phyloP scores from a whole-genome alignment of 2,329 filamentous ascomycete species.

The Colletotrichum tamarilloi region DNA sequence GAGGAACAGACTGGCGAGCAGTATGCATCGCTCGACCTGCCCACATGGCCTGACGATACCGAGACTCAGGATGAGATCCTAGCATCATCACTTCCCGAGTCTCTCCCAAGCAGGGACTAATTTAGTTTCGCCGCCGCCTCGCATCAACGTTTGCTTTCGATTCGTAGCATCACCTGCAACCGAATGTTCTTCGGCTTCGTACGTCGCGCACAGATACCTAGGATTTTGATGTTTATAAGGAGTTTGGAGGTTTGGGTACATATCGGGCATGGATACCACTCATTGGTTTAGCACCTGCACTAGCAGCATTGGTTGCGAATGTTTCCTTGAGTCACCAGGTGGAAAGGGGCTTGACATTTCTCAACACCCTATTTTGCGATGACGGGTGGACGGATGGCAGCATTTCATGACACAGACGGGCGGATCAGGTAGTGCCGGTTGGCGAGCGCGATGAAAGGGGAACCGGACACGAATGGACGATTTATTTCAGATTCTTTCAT shows the following conservation, averaged over 20 bases:
- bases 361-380: conserved; percentile 13
- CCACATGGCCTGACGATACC: conserved; percentile 54
- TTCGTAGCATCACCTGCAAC: conserved; percentile 18
- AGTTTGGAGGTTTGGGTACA: conserved; percentile 19
- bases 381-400: conserved; percentile 5
- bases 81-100: conserved; percentile 21
- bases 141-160: conserved; percentile 3
- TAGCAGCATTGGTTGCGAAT: conserved; percentile 13
- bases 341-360: not conserved
- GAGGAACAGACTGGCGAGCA: conserved; percentile 55
- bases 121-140: not conserved
- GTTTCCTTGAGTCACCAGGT: not conserved
- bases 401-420: conserved; percentile 27
- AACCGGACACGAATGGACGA: conserved; percentile 22
- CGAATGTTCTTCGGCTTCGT: conserved; percentile 3
- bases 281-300: conserved; percentile 18
- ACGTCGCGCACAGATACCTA: conserved; percentile 27
- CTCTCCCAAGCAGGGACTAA: conserved; percentile 24
- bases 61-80: conserved; percentile 35
- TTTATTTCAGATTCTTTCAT: conserved; percentile 6
- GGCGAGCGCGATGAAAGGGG: conserved; percentile 6
- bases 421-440: conserved; percentile 13
- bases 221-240: conserved; percentile 26
- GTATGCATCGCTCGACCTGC: conserved; percentile 53
- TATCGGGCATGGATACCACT: conserved; percentile 27